Conservation (phyloP, 225 moss, liverwort and hornwort genomes). For the Physcomitrellopsis africana region DNA sequence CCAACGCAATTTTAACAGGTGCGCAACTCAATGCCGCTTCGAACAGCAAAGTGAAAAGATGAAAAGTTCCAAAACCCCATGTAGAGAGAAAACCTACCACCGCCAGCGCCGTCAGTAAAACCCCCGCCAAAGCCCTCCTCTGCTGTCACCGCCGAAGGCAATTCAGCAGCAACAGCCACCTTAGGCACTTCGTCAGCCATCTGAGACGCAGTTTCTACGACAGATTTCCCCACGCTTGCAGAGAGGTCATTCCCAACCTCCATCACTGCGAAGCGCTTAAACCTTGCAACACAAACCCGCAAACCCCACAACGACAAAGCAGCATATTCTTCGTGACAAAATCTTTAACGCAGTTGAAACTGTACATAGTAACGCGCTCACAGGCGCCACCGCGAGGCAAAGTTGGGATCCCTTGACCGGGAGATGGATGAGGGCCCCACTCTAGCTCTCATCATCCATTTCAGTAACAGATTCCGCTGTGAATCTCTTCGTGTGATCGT, state of each 20-base stretch:
- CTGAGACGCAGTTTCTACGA: background rate
- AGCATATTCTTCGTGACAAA: no score
- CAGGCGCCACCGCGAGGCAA: no score
- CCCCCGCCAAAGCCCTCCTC: background rate
- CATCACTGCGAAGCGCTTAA: constrained; percentile 11
- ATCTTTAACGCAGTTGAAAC: no score
- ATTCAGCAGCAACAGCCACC: background rate
- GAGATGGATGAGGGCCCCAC: no score
- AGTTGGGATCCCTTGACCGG: no score
- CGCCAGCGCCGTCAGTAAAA: background rate
- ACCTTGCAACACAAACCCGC: background rate
- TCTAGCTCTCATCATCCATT: no score
- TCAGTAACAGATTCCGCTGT: no score
- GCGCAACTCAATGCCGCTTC: no score
- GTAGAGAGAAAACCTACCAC: background rate
- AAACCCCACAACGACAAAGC: background rate
- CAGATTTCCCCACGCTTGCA: background rate
- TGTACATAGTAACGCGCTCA: no score
- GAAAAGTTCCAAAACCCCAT: background rate
- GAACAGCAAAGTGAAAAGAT: background rate
- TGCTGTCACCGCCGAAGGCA: background rate
- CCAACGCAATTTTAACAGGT: no score
- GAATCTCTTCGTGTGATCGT: no score
- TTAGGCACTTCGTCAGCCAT: background rate
- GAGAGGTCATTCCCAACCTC: background rate